Evolutionary conservation across 2,329 filamentous ascomycete species (phyloP).

Genomic region (Nothomitra cinnamomea): DNA sequence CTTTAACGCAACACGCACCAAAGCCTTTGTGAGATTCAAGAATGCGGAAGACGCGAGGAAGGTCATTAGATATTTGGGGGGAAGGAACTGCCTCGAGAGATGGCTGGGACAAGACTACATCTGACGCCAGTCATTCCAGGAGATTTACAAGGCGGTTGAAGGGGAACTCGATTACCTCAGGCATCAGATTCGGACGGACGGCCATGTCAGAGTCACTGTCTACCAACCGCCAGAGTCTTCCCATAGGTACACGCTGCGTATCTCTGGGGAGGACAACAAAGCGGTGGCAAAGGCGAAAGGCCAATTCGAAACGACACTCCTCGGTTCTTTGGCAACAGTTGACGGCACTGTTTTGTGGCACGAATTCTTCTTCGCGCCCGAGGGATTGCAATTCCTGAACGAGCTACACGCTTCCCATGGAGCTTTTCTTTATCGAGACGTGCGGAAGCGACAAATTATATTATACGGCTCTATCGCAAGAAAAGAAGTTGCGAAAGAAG

Average conservation of each 20-base stretch:
- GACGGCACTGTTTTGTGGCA: slow-evolving; percentile 19
- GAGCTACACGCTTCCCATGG: slow-evolving; percentile 6
- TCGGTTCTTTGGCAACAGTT: slow-evolving; percentile 17
- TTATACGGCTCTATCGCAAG: slow-evolving; percentile 15
- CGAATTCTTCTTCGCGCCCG: slow-evolving; percentile 14
- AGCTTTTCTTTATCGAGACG: slow-evolving; percentile 18
- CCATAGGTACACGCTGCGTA: slow-evolving; percentile 20
- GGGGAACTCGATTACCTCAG: no score
- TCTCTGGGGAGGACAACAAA: slow-evolving; percentile 21
- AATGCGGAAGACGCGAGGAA: slow-evolving; percentile 22
- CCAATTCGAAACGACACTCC: slow-evolving; percentile 19
- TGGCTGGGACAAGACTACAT: slow-evolving; percentile 18
- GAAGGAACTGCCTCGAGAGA: slow-evolving; percentile 17
- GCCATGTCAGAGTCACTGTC: slow-evolving; percentile 10
- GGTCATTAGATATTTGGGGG: slow-evolving; percentile 17
- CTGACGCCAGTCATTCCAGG: slow-evolving; percentile 22
- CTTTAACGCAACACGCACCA: slow-evolving; percentile 18
- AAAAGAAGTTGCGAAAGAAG: slow-evolving; percentile 9
- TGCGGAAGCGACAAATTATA: slow-evolving; percentile 16
- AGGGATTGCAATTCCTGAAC: slow-evolving; percentile 10
- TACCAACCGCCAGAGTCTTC: slow-evolving; percentile 13
- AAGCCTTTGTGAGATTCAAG: slow-evolving; percentile 24
- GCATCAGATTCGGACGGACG: no score
- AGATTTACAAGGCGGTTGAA: slow-evolving; percentile 18
- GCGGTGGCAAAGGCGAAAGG: slow-evolving; percentile 19